Evolutionary conservation across 768 basidiomycete species (phyloP).

Genomic region (Lentinula detonsa): DNA sequence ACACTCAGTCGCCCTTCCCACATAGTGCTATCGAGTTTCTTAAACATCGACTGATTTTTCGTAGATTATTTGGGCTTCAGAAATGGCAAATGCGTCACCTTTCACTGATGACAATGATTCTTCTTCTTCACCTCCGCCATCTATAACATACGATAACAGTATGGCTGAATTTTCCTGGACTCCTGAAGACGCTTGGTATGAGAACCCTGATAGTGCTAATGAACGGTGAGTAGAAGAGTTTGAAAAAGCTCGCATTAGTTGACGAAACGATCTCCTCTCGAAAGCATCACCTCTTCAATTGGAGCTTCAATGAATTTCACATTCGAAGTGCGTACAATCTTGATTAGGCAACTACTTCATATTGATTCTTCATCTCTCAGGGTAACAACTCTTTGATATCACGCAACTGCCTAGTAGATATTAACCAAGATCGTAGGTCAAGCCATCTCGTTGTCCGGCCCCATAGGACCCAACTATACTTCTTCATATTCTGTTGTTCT

Average conservation of each 20-base stretch:
- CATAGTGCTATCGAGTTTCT: too few relatives aligned
- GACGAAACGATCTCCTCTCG: not conserved
- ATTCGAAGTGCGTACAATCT: not conserved
- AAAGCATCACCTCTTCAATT: not conserved
- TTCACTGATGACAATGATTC: too few relatives aligned
- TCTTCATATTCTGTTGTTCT: slow-evolving; percentile 16
- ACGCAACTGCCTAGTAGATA: not conserved
- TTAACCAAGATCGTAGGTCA: not conserved
- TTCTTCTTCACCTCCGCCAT: not conserved
- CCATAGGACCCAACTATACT: slow-evolving; percentile 21
- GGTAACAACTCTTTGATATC: not conserved
- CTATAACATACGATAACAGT: not conserved
- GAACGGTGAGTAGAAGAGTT: not conserved
- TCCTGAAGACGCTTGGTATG: not conserved
- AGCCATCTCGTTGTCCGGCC: slow-evolving; percentile 21
- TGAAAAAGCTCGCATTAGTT: too few relatives aligned
- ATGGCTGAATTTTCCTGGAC: not conserved
- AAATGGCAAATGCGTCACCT: not conserved
- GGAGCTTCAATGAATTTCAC: slow-evolving; percentile 2
- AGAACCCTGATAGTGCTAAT: not conserved
- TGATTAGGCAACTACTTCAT: not conserved
- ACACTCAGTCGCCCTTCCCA: too few relatives aligned
- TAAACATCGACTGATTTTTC: not conserved
- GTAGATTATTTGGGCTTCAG: not conserved
- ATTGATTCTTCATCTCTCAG: not conserved